These are phyloP conservation scores for Acanthamoeba pearcei DNA, from an alignment of 208 protist species.

Conservation along the genomic window DNA sequence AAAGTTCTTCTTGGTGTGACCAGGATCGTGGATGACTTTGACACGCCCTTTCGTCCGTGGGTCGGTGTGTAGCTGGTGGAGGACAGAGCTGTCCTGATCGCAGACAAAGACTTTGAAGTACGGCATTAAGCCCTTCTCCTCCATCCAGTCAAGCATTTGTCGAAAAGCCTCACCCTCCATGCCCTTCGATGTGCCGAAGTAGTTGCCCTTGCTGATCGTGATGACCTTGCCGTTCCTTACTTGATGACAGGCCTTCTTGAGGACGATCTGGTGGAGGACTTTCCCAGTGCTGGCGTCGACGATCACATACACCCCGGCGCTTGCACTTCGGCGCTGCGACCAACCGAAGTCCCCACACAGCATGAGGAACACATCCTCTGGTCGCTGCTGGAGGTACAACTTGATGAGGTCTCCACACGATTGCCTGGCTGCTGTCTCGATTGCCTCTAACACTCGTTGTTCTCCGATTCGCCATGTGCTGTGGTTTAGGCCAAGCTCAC, in stretches of 20 bases:
- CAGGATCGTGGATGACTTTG: constrained; percentile 6
- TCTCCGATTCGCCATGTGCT: no score
- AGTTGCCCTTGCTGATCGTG: background rate
- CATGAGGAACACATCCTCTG: no score
- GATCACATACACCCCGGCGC: no score
- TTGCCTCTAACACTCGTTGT: no score
- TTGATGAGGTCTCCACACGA: no score
- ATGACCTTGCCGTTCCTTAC: background rate
- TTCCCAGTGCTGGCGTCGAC: no score
- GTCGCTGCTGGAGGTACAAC: no score
- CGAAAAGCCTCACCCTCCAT: constrained; percentile 9
- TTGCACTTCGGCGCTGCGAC: no score
- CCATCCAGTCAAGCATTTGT: background rate
- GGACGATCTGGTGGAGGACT: background rate
- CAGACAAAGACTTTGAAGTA: background rate
- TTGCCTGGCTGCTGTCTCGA: no score
- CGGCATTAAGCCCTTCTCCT: background rate
- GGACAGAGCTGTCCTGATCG: background rate
- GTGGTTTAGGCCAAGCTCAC: no score
- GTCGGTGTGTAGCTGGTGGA: background rate
- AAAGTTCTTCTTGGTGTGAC: constrained; percentile 50
- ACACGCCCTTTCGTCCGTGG: background rate
- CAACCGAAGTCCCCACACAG: no score
- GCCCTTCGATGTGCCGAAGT: background rate
- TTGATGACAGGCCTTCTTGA: background rate